Base-by-base conservation (phyloP, 441 rosid genomes). In the Gossypium lobatum region DNA sequence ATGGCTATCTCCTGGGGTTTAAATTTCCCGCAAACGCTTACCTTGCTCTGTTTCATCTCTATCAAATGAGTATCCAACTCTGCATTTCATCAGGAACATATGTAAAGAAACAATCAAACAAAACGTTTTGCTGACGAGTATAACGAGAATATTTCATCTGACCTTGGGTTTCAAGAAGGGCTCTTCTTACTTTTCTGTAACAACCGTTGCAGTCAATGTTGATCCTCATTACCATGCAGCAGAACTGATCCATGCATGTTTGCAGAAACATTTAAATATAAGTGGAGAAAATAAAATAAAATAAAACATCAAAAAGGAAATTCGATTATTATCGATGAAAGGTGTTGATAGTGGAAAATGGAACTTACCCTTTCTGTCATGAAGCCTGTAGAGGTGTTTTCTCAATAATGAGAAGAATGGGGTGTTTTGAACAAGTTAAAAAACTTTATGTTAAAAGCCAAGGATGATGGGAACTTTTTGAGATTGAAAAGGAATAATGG, bases 181-280 rank as follows among this genome's bases (percentile, higher is more conserved):
- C 88, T 74, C 81, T 81, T 39, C 78, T 72, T 16, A 86, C 88
- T 83, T 83, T 87, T 23, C 83, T 80, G 75, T 60, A 80, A 73
- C 90, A 85, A 1, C 87, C 88, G 28, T 83, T 76, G 82, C 90
- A 83, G 76, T 87, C 90, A 6, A 85, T 83, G 76, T 82, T 76
- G 75, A 85, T 83, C 80, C 82, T 83, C 84, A 87, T 74, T 39
- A 87, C 79, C 90, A 83, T 84, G 80, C 86, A 80, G 28, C 42
- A 76, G 34, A 78, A 80, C 76, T 76, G 83, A 80, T 84, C 6
- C 6, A 37, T 46, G 1, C 6, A 14, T 10, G 31, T 60, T 28
- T 2, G 42, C 37, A 10, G 4, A 70, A 50, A 52, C 17, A 23
- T 16, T 31, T 31, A 31, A 31, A 50, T 13, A n/a, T 6, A 63